Conservation (phyloP, 106 monocot genomes). For the Dendrobium catenatum region DNA sequence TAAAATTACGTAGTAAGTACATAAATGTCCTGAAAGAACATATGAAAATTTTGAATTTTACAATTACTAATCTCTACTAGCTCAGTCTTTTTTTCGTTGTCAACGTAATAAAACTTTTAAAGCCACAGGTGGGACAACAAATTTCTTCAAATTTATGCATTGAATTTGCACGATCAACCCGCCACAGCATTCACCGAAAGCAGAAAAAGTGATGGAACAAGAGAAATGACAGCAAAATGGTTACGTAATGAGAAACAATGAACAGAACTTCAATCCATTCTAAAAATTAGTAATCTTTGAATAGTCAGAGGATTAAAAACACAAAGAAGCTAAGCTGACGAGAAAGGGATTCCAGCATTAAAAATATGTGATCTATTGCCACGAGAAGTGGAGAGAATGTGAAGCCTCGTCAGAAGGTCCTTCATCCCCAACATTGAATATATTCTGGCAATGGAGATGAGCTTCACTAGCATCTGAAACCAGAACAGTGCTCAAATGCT, state of each 20-base stretch:
- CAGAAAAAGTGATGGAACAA: not conserved
- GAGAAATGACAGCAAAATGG: not conserved
- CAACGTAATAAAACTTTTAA: too few species aligned
- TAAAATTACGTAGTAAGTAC: too few species aligned
- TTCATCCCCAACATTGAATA: slow-evolving; percentile 40
- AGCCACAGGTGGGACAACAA: too few species aligned
- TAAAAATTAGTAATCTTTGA: not conserved
- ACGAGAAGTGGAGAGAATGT: slow-evolving; percentile 45
- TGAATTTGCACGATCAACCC: not conserved
- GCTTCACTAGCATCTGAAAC: slow-evolving; percentile 26
- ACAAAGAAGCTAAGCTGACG: not conserved
- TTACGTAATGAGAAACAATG: not conserved
- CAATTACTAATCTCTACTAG: too few species aligned
- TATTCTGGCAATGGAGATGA: slow-evolving; percentile 26
- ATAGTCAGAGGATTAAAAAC: not conserved
- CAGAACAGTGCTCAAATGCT: slow-evolving; percentile 23
- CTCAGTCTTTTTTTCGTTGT: too few species aligned
- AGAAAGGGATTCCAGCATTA: not conserved
- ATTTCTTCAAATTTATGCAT: not conserved
- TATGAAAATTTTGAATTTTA: too few species aligned
- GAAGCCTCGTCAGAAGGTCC: slow-evolving; percentile 33
- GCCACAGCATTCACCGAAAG: not conserved
- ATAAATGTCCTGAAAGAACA: too few species aligned
- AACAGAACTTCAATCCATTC: not conserved
- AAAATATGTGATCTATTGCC: slow-evolving; percentile 29